Evolutionary conservation across 2,329 filamentous ascomycete genomes (phyloP), one percentile per base, ranked within the genome.

Genomic region (Lithohypha guttulata): DNA sequence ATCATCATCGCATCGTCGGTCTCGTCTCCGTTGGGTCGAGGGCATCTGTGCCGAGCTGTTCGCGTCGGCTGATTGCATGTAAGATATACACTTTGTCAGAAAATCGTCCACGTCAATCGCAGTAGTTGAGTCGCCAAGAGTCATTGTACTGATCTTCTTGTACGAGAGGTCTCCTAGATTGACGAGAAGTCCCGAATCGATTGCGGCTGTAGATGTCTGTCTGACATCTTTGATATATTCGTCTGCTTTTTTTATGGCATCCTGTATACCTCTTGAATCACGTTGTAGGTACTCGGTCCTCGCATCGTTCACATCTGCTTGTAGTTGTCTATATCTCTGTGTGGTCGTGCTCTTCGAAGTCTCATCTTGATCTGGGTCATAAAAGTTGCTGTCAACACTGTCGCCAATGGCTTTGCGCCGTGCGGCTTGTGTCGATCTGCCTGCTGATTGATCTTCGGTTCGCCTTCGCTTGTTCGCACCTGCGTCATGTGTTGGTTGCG

Each of bases 81-180:
- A 96, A 3, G 73, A 75, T 43, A 93, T 85, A 58, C 82, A 89
- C 59, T 93, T 93, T 1, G 83, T 82, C 10, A 96, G 76, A 53
- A 96, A 93, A 52, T 94, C 84, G 45, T 96, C 87, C 0, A 93
- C 70, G 53, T 96, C 87, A 15, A 98, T 65, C 6, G 86, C 84
- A 35, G 81, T 77, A 2, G 76, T 75, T 2, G 72, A 65, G 51
- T 81, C 80, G 5, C 86, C 86, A 20, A 84, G 69, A 1, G 81
- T 77, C 18, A 93, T 69, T 36, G 79, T 77, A 29, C 80, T 69
- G 0, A 84, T 80, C 55, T 85, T 86, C 51, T 83, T 84, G 52
- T 81, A 79, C 0, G 82, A 80, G 3, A 93, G 61, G 47, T 95
- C 86, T 4, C 84, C 83, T 1, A 84, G 78, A 47, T 73, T 78